Evolutionary conservation across 2,329 filamentous ascomycete species (phyloP).

Genomic region (Sclerotinia subarctica): DNA sequence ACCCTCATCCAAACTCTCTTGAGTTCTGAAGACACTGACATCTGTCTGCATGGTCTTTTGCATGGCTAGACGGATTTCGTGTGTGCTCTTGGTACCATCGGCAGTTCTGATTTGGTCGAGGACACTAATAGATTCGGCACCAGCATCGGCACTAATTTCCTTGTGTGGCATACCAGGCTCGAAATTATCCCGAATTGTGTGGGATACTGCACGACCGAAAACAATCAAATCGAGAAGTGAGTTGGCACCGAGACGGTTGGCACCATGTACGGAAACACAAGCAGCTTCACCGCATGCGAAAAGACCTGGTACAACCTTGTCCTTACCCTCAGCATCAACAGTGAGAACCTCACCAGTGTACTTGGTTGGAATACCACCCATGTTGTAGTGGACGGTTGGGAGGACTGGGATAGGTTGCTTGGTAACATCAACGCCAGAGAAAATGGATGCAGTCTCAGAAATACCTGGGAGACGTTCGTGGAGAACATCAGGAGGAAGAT

Average conservation of each 20-base stretch:
- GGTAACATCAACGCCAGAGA: slow-evolving; percentile 49
- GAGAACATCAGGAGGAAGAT: slow-evolving; percentile 47
- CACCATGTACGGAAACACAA: slow-evolving; percentile 49
- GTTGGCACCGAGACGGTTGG: slow-evolving; percentile 48
- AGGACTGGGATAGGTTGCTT: slow-evolving; percentile 48
- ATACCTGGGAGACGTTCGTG: slow-evolving; percentile 48
- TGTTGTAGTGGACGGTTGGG: slow-evolving; percentile 51
- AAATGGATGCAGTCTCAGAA: slow-evolving; percentile 49
- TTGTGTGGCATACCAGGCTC: slow-evolving; percentile 52
- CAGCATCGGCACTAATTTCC: slow-evolving; percentile 59
- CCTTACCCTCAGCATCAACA: slow-evolving; percentile 41
- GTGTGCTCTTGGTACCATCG: slow-evolving; percentile 59
- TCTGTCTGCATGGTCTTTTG: slow-evolving; percentile 98
- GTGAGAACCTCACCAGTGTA: slow-evolving; percentile 48
- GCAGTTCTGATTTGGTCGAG: slow-evolving; percentile 58
- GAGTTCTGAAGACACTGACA: slow-evolving; percentile 85
- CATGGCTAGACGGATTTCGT: slow-evolving; percentile 87
- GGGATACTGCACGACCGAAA: slow-evolving; percentile 65
- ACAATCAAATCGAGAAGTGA: slow-evolving; percentile 50
- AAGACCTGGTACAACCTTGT: slow-evolving; percentile 45
- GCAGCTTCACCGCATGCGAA: slow-evolving; percentile 49
- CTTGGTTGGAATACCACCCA: slow-evolving; percentile 51
- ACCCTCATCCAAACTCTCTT: slow-evolving; percentile 90
- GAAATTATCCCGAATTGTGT: slow-evolving; percentile 75
- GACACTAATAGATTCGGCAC: slow-evolving; percentile 78